Evolutionary conservation across 257 asterid species (phyloP).

Genomic region (Catharanthus roseus): DNA sequence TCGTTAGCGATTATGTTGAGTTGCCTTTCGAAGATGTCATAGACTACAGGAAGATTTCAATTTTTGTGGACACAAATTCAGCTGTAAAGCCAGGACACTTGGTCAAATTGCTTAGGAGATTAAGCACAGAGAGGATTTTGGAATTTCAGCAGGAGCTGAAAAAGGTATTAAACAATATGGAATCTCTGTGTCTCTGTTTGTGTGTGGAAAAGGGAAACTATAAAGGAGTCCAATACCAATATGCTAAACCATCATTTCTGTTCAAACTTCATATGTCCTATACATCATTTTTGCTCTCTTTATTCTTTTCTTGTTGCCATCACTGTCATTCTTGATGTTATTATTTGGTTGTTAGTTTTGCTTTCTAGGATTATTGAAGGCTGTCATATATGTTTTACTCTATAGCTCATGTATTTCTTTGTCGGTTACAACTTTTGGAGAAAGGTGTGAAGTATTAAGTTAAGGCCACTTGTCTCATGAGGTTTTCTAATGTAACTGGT

Average conservation of each 20-base stretch:
- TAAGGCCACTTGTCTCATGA: neutral
- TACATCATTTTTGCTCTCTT: neutral
- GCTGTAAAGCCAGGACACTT: constrained; percentile 71
- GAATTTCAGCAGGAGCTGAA: constrained; percentile 73
- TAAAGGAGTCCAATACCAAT: neutral
- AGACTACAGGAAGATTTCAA: constrained; percentile 81
- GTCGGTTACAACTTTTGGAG: neutral
- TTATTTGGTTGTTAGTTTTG: neutral
- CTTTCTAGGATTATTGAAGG: neutral
- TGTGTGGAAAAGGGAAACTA: neutral
- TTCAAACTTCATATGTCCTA: neutral
- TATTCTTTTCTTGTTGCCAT: neutral
- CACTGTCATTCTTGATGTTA: neutral
- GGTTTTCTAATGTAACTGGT: neutral
- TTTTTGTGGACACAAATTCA: constrained; percentile 64
- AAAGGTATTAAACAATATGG: constrained; percentile 40
- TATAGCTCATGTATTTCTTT: neutral
- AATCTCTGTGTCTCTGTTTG: constrained; percentile 1
- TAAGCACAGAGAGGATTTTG: constrained; percentile 48
- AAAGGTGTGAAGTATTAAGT: neutral
- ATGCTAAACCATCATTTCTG: neutral
- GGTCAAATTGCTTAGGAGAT: constrained; percentile 63
- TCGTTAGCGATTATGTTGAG: constrained; percentile 84
- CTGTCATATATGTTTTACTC: neutral
- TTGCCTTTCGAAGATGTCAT: constrained; percentile 92